Conservation (phyloP, 805 yeast species). For the Groenewaldozyma tartarivorans region DNA sequence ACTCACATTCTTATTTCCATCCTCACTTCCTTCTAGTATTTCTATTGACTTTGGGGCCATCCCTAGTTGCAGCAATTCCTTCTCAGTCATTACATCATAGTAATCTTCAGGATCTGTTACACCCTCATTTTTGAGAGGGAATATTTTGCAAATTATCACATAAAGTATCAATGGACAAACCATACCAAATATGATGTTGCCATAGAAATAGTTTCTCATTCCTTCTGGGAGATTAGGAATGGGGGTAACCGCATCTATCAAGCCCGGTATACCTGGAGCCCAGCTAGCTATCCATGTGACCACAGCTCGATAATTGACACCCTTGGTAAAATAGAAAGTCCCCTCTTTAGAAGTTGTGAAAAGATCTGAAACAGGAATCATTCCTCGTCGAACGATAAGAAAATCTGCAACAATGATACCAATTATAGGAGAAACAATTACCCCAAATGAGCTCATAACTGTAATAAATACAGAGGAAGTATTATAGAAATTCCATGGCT, state of each 20-base stretch:
- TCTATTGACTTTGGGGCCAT: conserved; percentile 1
- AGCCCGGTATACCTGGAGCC: conserved; percentile 15
- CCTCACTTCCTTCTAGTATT: background rate
- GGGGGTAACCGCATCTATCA: conserved; percentile 31
- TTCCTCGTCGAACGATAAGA: background rate
- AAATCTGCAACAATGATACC: conserved; percentile 4
- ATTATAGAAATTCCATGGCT: conserved; percentile 5
- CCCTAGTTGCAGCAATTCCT: background rate
- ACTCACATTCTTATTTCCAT: too few relatives aligned
- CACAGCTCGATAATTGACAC: conserved; percentile 35
- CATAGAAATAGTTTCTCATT: conserved; percentile 35
- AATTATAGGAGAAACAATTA: conserved; percentile 3
- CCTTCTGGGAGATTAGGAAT: conserved; percentile 24
- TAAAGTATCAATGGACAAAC: conserved; percentile 25
- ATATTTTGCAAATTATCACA: conserved; percentile 27
- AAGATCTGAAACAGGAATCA: conserved; percentile 14
- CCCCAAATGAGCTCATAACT: conserved; percentile 3
- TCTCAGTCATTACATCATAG: conserved; percentile 13
- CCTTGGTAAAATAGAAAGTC: conserved; percentile 35
- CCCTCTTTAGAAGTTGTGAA: conserved; percentile 28
- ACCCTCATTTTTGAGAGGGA: conserved; percentile 30
- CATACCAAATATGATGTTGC: conserved; percentile 36
- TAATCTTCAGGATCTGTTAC: conserved; percentile 28
- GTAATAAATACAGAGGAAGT: conserved; percentile 1
- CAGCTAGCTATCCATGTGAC: conserved; percentile 27